A percentile compares a stretch with the other conserved stretches of the same genome.
These are phyloP conservation scores for Triticum turgidum DNA, from an alignment of 176 grass and related monocot species.

Conservation along the genomic window DNA sequence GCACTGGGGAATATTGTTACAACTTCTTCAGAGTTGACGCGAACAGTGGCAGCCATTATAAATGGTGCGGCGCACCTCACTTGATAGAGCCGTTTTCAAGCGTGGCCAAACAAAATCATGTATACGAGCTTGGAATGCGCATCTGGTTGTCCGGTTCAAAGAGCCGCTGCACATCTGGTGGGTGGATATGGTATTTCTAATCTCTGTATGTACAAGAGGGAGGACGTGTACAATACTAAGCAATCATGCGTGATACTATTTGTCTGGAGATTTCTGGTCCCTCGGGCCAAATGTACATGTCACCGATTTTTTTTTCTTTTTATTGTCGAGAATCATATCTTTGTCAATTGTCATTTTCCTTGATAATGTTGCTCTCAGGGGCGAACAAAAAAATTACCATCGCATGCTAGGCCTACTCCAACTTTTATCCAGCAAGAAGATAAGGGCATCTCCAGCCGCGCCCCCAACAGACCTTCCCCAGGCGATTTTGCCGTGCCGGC, in stretches of 20 bases:
- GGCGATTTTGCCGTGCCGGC: too few species aligned
- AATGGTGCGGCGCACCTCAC: conserved; percentile 19
- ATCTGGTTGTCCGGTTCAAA: conserved; percentile 42
- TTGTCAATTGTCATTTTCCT: conserved; percentile 27
- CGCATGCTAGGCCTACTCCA: neutral
- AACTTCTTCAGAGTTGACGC: conserved; percentile 24
- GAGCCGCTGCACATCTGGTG: neutral
- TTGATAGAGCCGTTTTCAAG: conserved; percentile 21
- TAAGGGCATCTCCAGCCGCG: too few species aligned
- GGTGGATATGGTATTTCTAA: conserved; percentile 2
- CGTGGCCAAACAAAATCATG: conserved; percentile 20
- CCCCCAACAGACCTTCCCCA: too few species aligned
- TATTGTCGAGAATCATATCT: neutral
- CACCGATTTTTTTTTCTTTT: neutral
- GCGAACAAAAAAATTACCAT: neutral
- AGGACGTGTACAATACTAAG: conserved; percentile 32
- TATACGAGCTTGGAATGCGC: neutral
- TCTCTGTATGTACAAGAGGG: neutral
- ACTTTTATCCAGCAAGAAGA: too few species aligned
- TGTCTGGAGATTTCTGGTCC: conserved; percentile 38
- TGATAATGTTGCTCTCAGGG: neutral
- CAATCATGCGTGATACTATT: conserved; percentile 31
- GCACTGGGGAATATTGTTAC: conserved; percentile 11
- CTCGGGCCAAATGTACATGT: neutral
- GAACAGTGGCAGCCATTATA: conserved; percentile 12